Evolutionary conservation across 148 eudicot genomes (phyloP).

Genomic region (Heliamphora exappendiculata): DNA sequence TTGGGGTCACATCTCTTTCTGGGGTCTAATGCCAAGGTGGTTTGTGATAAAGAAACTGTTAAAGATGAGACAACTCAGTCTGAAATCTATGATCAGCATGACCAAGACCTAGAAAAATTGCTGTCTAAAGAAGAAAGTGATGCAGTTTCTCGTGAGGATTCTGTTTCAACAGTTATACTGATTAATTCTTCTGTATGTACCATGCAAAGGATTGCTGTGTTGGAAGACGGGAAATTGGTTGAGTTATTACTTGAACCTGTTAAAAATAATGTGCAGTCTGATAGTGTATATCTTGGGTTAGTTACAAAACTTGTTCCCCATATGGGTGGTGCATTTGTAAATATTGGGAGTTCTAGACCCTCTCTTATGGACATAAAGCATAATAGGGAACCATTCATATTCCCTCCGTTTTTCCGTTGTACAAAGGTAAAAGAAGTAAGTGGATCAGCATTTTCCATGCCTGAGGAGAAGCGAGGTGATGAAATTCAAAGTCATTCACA

Average conservation of each 20-base stretch:
- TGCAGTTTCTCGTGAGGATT: conserved; percentile 26
- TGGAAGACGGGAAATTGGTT: conserved; percentile 81
- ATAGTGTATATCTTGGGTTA: conserved; percentile 83
- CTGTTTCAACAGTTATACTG: conserved; percentile 62
- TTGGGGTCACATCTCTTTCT: conserved; percentile 27
- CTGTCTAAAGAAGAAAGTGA: conserved; percentile 36
- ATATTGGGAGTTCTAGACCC: conserved; percentile 67
- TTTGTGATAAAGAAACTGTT: conserved; percentile 16
- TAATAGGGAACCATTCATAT: conserved; percentile 61
- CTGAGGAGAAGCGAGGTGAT: conserved; percentile 27
- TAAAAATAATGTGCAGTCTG: conserved; percentile 75
- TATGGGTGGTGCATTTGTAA: conserved; percentile 97
- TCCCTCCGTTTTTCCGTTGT: conserved; percentile 42
- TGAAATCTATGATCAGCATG: conserved; percentile 24
- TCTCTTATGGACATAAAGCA: conserved; percentile 72
- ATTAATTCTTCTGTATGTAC: conserved; percentile 88
- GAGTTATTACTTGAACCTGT: conserved; percentile 86
- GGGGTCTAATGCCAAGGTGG: conserved; percentile 18
- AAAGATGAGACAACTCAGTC: conserved; percentile 24
- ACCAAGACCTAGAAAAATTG: conserved; percentile 33
- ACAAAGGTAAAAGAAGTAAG: conserved; percentile 38
- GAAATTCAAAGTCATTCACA: conserved; percentile 26
- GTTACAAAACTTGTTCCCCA: conserved; percentile 78
- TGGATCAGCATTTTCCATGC: conserved; percentile 21
- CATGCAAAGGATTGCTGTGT: conserved; percentile 91